Evolutionary conservation across 352 stramenopile species (phyloP).

Genomic region (Phytophthora tubulina): DNA sequence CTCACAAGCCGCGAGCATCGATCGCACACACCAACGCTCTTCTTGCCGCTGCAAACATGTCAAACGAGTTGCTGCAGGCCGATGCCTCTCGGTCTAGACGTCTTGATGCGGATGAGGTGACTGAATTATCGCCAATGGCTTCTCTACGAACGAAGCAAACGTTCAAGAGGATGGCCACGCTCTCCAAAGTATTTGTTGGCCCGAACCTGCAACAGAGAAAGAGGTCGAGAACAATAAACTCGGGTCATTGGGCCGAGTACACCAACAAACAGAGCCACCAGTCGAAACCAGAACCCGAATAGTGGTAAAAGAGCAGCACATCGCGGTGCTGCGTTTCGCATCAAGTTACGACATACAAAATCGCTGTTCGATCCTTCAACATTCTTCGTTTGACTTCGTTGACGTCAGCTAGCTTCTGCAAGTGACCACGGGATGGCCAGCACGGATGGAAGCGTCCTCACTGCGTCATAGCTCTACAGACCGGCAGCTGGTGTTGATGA

Average conservation of each 20-base stretch:
- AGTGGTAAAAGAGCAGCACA: conserved; percentile 7
- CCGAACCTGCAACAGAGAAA: conserved; percentile 15
- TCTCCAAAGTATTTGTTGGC: conserved; percentile 30
- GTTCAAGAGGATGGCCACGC: conserved; percentile 25
- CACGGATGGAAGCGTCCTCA: conserved; percentile 12
- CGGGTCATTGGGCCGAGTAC: conserved; percentile 17
- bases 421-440: conserved; percentile 20
- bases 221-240: not conserved
- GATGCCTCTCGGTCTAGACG: no score
- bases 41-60: conserved; percentile 20
- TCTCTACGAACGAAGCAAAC: not conserved
- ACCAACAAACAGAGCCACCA: conserved; percentile 9
- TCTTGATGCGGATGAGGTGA: not conserved
- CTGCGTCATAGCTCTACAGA: conserved; percentile 31
- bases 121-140: not conserved
- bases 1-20: not conserved
- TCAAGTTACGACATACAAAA: conserved; percentile 41
- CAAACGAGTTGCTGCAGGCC: conserved; percentile 6
- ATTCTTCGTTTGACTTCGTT: conserved; percentile 27
- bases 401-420: conserved; percentile 12
- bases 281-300: not conserved
- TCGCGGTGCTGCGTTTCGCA: conserved; percentile 20
- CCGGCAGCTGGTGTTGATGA: conserved; percentile 15
- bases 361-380: conserved; percentile 32
- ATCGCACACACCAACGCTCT: conserved; percentile 26